Conservation (phyloP, 164 flowering plant genomes). For the Malania oleifera region DNA sequence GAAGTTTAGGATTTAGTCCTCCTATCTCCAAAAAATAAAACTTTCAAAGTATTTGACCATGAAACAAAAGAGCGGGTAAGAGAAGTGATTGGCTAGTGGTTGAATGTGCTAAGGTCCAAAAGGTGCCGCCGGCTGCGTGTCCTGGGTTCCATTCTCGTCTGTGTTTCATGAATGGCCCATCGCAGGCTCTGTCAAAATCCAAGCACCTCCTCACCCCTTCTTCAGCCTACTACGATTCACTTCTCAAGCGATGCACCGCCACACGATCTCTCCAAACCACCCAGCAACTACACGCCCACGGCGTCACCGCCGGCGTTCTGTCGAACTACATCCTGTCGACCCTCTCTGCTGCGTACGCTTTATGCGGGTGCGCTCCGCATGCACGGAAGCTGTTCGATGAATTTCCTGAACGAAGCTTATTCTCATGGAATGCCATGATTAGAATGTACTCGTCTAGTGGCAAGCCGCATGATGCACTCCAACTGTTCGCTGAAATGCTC, state of each 20-base stretch:
- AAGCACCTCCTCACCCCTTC: conserved; percentile 16
- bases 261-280: conserved; percentile 24
- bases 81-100: too few relatives aligned
- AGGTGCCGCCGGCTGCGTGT: too few relatives aligned
- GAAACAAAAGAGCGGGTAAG: too few relatives aligned
- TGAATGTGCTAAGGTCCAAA: too few relatives aligned
- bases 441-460: conserved; percentile 32
- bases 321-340: conserved; percentile 18
- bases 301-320: conserved; percentile 31
- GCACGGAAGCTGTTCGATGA: conserved; percentile 52
- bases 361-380: conserved; percentile 18
- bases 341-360: conserved; percentile 31
- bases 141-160: too few relatives aligned
- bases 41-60: too few relatives aligned
- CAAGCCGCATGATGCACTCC: conserved; percentile 24
- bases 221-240: conserved; percentile 21
- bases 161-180: conserved; percentile 22
- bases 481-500: conserved; percentile 46
- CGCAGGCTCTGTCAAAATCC: conserved; percentile 19
- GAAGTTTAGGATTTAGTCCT: too few relatives aligned
- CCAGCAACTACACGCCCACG: conserved; percentile 39
- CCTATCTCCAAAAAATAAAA: too few relatives aligned
- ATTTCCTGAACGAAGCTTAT: conserved; percentile 28
- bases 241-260: conserved; percentile 30
- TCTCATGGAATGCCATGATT: conserved; percentile 45